Conservation (phyloP, 2,329 filamentous ascomycete species). For the Cladophialophora exuberans region DNA sequence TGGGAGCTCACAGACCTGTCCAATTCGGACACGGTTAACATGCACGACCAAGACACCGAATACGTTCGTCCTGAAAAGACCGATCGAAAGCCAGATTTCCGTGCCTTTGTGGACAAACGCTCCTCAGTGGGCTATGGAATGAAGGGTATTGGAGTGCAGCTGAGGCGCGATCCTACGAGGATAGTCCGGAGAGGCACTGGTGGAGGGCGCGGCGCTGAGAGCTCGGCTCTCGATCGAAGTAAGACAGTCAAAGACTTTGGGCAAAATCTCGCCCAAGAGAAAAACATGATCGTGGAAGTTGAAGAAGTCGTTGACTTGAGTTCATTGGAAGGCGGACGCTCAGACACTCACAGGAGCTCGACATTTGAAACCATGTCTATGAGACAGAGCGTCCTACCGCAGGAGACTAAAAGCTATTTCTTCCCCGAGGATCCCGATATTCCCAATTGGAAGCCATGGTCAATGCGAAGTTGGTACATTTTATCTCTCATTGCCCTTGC, state of each 20-base stretch:
- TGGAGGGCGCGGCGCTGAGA: constrained; percentile 1
- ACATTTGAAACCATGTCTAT: constrained; percentile 16
- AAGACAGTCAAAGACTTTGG: constrained; percentile 41
- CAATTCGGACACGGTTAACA: not conserved
- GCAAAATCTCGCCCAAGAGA: constrained; percentile 47
- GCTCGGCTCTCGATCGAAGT: constrained; percentile 24
- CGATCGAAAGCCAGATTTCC: constrained; percentile 25
- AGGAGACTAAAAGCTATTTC: constrained; percentile 38
- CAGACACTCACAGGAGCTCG: constrained; percentile 17
- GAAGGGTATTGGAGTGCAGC: constrained; percentile 31
- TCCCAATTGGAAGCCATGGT: constrained; percentile 43
- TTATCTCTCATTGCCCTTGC: constrained; percentile 38
- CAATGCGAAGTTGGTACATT: constrained; percentile 40
- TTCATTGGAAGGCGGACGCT: constrained; percentile 39
- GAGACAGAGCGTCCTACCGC: constrained; percentile 29
- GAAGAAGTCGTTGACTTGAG: constrained; percentile 49
- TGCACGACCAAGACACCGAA: constrained; percentile 22
- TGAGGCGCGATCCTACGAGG: constrained; percentile 29
- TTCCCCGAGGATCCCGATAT: constrained; percentile 40
- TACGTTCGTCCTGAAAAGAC: constrained; percentile 15
- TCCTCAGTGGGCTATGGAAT: constrained; percentile 32
- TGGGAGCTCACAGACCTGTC: constrained; percentile 33
- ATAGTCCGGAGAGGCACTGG: constrained; percentile 12
- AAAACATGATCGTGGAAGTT: constrained; percentile 48
- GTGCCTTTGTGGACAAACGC: constrained; percentile 28